Evolutionary conservation across 2,329 filamentous ascomycete species (phyloP).

Genomic region (Penicillium hesseltinei): DNA sequence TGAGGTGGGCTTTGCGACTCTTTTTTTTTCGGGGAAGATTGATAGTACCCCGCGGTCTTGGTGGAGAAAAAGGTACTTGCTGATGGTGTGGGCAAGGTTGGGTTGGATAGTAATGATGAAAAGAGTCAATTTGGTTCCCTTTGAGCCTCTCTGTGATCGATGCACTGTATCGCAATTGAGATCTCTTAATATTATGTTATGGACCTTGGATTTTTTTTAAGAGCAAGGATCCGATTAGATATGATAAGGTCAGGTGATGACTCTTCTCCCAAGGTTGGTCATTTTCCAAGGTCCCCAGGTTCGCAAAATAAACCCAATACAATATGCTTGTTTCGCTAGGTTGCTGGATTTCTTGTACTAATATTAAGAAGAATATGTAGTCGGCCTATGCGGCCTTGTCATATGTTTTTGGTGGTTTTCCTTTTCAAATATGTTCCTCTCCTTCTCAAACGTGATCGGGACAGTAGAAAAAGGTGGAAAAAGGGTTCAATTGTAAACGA

Average conservation of each 20-base stretch:
- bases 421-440: too few species aligned
- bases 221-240: constrained; percentile 10
- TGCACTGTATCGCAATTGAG: background rate
- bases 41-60: constrained; percentile 15
- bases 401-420: too few species aligned
- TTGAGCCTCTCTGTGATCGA: background rate
- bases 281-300: background rate
- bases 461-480: too few species aligned
- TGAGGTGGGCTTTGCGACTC: background rate
- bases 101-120: background rate
- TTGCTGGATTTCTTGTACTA: background rate
- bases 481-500: too few species aligned
- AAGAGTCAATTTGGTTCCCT: background rate
- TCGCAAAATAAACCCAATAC: too few species aligned
- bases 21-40: background rate
- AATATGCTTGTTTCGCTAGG: background rate
- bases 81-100: background rate
- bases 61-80: background rate
- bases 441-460: too few species aligned
- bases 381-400: too few species aligned
- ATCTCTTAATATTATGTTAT: background rate
- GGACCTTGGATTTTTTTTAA: background rate
- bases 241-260: constrained; percentile 12
- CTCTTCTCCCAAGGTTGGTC: too few species aligned
- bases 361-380: too few species aligned